Evolutionary conservation across 2,329 filamentous ascomycete species (phyloP).

Genomic region (Claviceps africana): DNA sequence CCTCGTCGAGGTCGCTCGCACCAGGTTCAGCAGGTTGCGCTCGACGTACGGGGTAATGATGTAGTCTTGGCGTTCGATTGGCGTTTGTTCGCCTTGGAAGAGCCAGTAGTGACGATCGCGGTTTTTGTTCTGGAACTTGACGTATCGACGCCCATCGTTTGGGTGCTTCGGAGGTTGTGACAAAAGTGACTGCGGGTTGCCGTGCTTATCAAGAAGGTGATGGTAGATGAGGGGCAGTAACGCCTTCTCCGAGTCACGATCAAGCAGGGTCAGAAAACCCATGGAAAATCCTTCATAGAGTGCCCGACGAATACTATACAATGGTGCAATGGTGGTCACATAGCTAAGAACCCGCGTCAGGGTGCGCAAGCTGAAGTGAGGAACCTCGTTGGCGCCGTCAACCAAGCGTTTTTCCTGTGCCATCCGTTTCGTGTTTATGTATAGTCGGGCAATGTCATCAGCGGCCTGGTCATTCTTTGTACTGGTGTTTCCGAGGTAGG

Average conservation of each 20-base stretch:
- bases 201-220: constrained; percentile 57
- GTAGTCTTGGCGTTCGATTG: constrained; percentile 68
- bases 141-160: constrained; percentile 60
- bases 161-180: constrained; percentile 67
- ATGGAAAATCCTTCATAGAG: constrained; percentile 94
- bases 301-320: constrained; percentile 73
- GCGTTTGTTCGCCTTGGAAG: constrained; percentile 52
- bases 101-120: constrained; percentile 75
- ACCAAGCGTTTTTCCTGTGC: constrained; percentile 68
- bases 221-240: constrained; percentile 69
- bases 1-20: constrained; percentile 81
- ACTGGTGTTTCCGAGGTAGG: constrained; percentile 63
- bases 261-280: constrained; percentile 87
- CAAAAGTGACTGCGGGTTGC: constrained; percentile 56
- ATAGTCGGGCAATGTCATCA: constrained; percentile 72
- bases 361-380: constrained; percentile 92
- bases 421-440: constrained; percentile 72
- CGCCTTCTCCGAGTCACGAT: constrained; percentile 65
- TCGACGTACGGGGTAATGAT: constrained; percentile 95
- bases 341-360: constrained; percentile 83
- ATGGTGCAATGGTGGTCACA: constrained; percentile 67
- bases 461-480: constrained; percentile 60
- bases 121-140: constrained; percentile 57
- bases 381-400: constrained; percentile 88
- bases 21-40: constrained; percentile 85